These are phyloP conservation scores for Pleurotus platypus DNA, from an alignment of 768 basidiomycete species.

Conservation along the genomic window DNA sequence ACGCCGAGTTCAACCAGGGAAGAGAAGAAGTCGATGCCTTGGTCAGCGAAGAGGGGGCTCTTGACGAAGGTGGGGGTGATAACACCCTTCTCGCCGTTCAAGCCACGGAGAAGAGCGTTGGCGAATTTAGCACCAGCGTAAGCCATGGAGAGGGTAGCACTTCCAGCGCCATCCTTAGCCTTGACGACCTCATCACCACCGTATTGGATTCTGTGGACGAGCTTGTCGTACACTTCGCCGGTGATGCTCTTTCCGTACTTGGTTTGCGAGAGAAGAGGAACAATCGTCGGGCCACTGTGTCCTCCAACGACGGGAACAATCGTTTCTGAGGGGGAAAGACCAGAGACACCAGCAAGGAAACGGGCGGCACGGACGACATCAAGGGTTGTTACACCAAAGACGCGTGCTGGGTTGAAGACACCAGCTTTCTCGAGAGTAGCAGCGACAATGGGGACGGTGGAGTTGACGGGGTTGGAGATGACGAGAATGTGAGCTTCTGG, in stretches of 20 bases:
- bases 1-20: conserved; percentile 93
- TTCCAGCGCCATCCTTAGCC: conserved; percentile 94
- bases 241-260: conserved; percentile 63
- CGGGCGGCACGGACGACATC: conserved; percentile 96
- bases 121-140: conserved; percentile 94
- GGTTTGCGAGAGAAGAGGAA: conserved; percentile 90
- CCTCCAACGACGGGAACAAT: conserved; percentile 88
- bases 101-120: conserved; percentile 73
- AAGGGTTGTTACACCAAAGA: conserved; percentile 98
- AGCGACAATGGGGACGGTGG: conserved; percentile 96
- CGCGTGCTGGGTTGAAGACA: conserved; percentile 81
- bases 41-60: conserved; percentile 77
- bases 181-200: conserved; percentile 99
- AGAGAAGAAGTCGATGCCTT: conserved; percentile 95
- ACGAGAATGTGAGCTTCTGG: conserved; percentile 93
- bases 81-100: conserved; percentile 87
- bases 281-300: conserved; percentile 96
- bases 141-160: conserved; percentile 94
- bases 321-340: conserved; percentile 61
- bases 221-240: conserved; percentile 70
- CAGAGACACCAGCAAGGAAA: conserved; percentile 75
- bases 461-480: conserved; percentile 99
- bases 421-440: conserved; percentile 88
- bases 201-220: conserved; percentile 93
- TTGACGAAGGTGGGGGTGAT: conserved; percentile 85